Base-by-base conservation (phyloP, 257 asterid species). In the Capsicum pubescens region DNA sequence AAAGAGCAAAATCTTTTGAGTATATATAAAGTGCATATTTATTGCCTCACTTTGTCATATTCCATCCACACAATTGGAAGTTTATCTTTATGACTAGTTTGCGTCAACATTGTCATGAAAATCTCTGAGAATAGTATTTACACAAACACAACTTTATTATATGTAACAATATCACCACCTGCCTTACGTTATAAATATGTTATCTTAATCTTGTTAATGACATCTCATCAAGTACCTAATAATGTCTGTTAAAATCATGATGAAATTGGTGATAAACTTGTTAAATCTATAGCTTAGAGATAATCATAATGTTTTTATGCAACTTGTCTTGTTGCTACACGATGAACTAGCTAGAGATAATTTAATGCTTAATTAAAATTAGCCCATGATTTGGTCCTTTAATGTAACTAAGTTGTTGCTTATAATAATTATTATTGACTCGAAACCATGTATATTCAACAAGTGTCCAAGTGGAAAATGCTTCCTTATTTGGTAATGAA, bases 401-500 rank as follows among this genome's bases (percentile, higher is more conserved):
- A 16, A 44, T 71, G 15, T 44, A 17, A 39, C 50, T 69, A 36
- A 66, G 36, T 15, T 21, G 54, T 39, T 39, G 54, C 54, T 69
- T 15, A 68, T 39, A 39, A 70, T 44, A 44, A 70, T 70, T 44
- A 70, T 70, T 44, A 70, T 44, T 10, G 36, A 44, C 36, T 71
- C 10, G 36, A 71, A 71, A 12, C 32, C 44, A n/a, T 42, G 10
- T 71, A 44, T n/a, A 12, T 42, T 39, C 55, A 78, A 89, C 79
- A 84, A 78, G 87, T 88, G 72, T 76, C 13, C 13, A 8, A 70
- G 87, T 82, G 83, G 87, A 87, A 26, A 26, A 85, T 84, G 87
- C 91, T 83, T 87, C 91, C 92, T 83, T 90, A 85, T 63, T 85
- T 89, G 79, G 87, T 42, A 86, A 90, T 86, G 71, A 87, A 66